Conservation (phyloP, 225 moss, liverwort and hornwort species). For the Asterella californica region DNA sequence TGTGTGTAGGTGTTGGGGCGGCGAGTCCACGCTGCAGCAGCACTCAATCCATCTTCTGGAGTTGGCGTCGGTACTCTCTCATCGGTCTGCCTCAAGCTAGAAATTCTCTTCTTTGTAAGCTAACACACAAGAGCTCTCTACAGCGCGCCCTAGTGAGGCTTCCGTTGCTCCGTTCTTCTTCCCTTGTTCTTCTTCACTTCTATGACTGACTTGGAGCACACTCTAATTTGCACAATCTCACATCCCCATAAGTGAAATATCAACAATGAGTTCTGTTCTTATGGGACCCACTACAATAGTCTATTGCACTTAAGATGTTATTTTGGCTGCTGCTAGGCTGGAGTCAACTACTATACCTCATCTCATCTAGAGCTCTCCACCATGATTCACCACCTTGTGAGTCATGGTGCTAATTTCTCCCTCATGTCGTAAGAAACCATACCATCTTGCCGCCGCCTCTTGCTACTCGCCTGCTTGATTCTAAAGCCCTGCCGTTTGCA, state of each 20-base stretch:
- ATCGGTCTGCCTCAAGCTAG: background rate
- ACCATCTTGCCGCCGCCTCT: too few relatives aligned
- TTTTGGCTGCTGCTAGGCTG: conserved; percentile 6
- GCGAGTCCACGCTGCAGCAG: background rate
- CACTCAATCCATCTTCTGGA: background rate
- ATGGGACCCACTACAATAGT: conserved; percentile 11
- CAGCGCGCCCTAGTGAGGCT: background rate
- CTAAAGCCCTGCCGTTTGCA: too few relatives aligned
- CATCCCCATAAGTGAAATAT: background rate
- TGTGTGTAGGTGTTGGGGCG: background rate
- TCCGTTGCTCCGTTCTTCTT: background rate
- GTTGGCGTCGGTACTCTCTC: conserved; percentile 1
- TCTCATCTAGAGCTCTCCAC: too few relatives aligned
- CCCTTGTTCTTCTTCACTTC: background rate
- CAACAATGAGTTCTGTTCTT: background rate
- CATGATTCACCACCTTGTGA: too few relatives aligned
- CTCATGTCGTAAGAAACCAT: too few relatives aligned
- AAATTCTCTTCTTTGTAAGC: background rate
- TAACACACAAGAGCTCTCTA: background rate
- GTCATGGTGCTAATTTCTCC: too few relatives aligned
- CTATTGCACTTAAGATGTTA: background rate
- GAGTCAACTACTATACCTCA: conserved; percentile 3
- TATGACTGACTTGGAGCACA: background rate
- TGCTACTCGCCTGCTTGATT: too few relatives aligned
- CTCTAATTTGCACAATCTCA: background rate